Evolutionary conservation across 495 filamentous ascomycete genomes (phyloP), one percentile per base, ranked within the genome.

Genomic region (Daldinia caldariorum): DNA sequence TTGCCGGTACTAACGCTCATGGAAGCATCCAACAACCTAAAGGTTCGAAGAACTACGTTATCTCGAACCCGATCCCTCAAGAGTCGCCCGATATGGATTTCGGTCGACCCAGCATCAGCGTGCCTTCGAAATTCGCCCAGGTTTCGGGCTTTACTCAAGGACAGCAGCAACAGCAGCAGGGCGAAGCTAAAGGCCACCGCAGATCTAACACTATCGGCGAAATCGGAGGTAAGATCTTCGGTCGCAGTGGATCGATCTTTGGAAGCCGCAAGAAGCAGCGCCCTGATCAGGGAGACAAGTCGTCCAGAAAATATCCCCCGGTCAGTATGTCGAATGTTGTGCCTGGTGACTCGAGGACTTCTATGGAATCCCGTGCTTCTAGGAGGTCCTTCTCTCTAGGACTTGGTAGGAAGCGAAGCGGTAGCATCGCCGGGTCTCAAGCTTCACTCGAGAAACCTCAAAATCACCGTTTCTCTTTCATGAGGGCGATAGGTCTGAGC

Each of bases 1-100:
- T 97, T 70, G 93, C 92, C 59, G 89, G 90, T 76, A 94, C 93
- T 41, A 97, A 96, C 83, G 94, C 89, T 38, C 91, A 97, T 79
- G 95, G 93, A 66, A 90, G 91, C 70, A 90, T 99, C 65, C 89
- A 94, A 62, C 94, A 97, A 77, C 95, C 95, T 16, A 79, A 80
- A 39, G 84, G 81, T 65, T 80, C 83, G 14, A 92, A 90, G 76
- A 87, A 88, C 63, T 97, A 97, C 73, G 86, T 86, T 29, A 93
- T 95, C 45, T 92, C 92, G 18, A 83, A 82, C 58, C 90, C 92
- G 18, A 88, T 92, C 34, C 83, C 86, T 16, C 87, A 90, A 63
- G 80, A 86, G 39, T 80, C 78, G 34, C 77, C 83, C 43, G 77
- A 80, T 22, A 72, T 79, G 63, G 83, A 83, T 18, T 84, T 79